Conservation (phyloP, 2,329 filamentous ascomycete genomes). For the Aspergillus fumigatiaffinis region DNA sequence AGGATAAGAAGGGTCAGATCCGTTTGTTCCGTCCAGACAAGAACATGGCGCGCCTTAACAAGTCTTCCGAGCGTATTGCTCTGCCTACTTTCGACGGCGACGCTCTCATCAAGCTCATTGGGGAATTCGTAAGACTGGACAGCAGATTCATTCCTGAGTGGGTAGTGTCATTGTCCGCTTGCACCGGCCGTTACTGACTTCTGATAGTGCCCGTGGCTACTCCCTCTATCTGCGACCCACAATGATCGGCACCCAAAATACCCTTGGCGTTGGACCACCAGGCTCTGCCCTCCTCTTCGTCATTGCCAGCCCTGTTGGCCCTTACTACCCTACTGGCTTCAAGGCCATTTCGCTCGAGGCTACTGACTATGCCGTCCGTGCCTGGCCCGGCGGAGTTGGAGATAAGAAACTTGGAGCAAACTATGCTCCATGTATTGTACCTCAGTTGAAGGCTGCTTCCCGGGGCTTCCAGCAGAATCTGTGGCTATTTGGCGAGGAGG, state of each 20-base stretch:
- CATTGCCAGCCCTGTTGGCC: constrained; percentile 93
- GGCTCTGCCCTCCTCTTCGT: constrained; percentile 88
- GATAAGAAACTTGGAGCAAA: constrained; percentile 99
- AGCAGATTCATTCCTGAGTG: constrained; percentile 82
- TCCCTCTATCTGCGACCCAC: constrained; percentile 93
- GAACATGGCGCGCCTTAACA: constrained; percentile 96
- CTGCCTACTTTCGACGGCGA: constrained; percentile 78
- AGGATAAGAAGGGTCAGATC: constrained; percentile 71
- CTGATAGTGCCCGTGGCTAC: constrained; percentile 65
- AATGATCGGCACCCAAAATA: constrained; percentile 94
- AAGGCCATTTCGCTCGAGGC: constrained; percentile 95
- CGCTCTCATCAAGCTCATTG: constrained; percentile 75
- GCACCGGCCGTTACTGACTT: background rate
- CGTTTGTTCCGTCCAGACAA: constrained; percentile 89
- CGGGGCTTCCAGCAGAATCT: constrained; percentile 97
- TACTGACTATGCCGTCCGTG: constrained; percentile 92
- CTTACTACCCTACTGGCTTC: constrained; percentile 98
- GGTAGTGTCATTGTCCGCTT: constrained; percentile 21
- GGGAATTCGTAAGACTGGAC: constrained; percentile 74
- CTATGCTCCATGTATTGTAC: constrained; percentile 98
- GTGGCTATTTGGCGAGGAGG: constrained; percentile 94
- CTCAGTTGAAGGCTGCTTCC: constrained; percentile 85
- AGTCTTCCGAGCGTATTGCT: constrained; percentile 84
- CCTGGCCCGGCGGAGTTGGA: constrained; percentile 95
- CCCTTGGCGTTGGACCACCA: constrained; percentile 87